Evolutionary conservation across 106 monocot genomes (phyloP).

Genomic region (Hemerocallis citrina): DNA sequence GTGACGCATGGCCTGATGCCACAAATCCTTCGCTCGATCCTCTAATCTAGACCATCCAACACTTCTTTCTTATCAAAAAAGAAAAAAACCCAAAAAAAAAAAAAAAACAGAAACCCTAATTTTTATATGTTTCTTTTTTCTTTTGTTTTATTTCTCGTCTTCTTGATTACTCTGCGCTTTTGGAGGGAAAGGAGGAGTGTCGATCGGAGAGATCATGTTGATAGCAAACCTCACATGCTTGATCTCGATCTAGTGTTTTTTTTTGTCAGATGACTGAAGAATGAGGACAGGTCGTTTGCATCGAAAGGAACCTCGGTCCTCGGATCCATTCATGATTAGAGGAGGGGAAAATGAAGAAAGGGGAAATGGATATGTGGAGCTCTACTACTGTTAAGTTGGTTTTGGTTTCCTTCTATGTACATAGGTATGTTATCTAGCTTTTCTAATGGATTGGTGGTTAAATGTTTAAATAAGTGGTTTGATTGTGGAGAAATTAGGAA

Average conservation of each 20-base stretch:
- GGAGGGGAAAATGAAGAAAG: not conserved
- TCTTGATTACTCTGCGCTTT: not conserved
- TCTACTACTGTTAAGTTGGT: not conserved
- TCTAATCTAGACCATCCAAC: slow-evolving; percentile 26
- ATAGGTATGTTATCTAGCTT: not conserved
- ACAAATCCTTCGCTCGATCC: slow-evolving; percentile 35
- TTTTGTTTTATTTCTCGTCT: slow-evolving; percentile 1
- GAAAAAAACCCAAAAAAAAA: too few relatives aligned
- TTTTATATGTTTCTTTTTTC: too few relatives aligned
- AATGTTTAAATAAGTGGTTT: not conserved
- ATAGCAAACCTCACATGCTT: slow-evolving; percentile 29
- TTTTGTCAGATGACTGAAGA: too few relatives aligned
- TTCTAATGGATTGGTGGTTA: slow-evolving; percentile 2
- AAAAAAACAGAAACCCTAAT: too few relatives aligned
- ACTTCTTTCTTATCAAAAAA: slow-evolving; percentile 3
- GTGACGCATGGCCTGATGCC: slow-evolving; percentile 17
- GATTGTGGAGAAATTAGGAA: not conserved
- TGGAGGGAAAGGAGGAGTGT: not conserved
- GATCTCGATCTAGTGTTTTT: slow-evolving; percentile 11
- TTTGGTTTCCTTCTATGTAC: slow-evolving; percentile 6
- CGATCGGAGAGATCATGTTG: slow-evolving; percentile 50
- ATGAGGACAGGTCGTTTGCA: slow-evolving; percentile 23
- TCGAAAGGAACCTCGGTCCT: slow-evolving; percentile 53
- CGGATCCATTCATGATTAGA: not conserved
- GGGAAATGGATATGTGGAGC: not conserved